Evolutionary conservation across 345 rosid species (phyloP).

Genomic region (Lepidium aucheri): DNA sequence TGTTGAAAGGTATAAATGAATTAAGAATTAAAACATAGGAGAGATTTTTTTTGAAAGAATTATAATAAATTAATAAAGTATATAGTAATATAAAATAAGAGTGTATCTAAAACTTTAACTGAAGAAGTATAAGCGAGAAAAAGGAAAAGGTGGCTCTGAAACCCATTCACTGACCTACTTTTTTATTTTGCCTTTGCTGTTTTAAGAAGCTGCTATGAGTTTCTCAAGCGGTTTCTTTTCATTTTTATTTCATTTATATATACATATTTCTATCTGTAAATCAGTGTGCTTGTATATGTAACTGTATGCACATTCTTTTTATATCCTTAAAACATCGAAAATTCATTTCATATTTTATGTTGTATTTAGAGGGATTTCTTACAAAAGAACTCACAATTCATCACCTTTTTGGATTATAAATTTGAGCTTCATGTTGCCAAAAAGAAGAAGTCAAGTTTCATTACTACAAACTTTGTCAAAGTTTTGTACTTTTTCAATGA

Average conservation of each 20-base stretch:
- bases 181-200: slow-evolving; percentile 28
- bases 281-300: neutral
- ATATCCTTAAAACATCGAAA: neutral
- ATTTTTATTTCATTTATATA: neutral
- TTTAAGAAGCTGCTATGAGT: slow-evolving; percentile 24
- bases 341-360: neutral
- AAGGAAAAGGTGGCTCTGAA: slow-evolving; percentile 31
- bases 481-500: neutral
- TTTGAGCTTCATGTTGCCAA: neutral
- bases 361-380: neutral
- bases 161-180: slow-evolving; percentile 31
- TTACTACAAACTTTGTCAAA: neutral
- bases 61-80: neutral
- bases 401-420: neutral
- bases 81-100: neutral
- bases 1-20: slow-evolving; percentile 17
- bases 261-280: neutral
- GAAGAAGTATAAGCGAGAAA: slow-evolving; percentile 31
- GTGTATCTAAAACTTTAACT: slow-evolving; percentile 24
- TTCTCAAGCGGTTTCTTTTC: slow-evolving; percentile 18
- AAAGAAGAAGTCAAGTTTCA: neutral
- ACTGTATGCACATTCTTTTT: neutral
- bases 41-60: neutral
- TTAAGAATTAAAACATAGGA: neutral
- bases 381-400: neutral